Conservation (phyloP, 768 basidiomycete species). For the Kwoniella europaea region DNA sequence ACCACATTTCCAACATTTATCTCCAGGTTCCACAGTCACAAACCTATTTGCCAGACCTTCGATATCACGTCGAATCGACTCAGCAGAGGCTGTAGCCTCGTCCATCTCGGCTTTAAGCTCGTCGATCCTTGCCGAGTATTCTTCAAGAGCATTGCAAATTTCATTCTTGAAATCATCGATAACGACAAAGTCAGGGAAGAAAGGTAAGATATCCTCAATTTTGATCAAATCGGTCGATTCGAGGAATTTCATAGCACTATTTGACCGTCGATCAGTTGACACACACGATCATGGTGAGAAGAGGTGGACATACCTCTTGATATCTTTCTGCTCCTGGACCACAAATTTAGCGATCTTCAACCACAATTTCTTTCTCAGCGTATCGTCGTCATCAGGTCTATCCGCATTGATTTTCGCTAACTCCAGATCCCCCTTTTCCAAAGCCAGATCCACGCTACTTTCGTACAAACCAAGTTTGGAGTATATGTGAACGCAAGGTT, state of each 20-base stretch:
- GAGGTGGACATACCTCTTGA: conserved; percentile 80
- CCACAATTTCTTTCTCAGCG: conserved; percentile 91
- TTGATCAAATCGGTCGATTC: conserved; percentile 93
- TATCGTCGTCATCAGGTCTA: conserved; percentile 86
- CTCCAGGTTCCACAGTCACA: conserved; percentile 84
- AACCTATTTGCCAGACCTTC: conserved; percentile 82
- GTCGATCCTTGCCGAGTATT: conserved; percentile 90
- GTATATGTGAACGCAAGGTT: conserved; percentile 94
- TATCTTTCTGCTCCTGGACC: conserved; percentile 96
- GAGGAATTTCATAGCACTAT: conserved; percentile 93
- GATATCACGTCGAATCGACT: conserved; percentile 92
- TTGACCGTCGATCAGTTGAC: too few species aligned
- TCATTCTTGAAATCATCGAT: conserved; percentile 99
- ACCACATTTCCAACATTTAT: conserved; percentile 82
- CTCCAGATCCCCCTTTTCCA: conserved; percentile 92
- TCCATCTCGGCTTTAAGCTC: conserved; percentile 91
- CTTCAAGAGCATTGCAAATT: conserved; percentile 92
- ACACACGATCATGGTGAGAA: not conserved
- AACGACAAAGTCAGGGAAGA: conserved; percentile 99
- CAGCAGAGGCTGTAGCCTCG: conserved; percentile 87
- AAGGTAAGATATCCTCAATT: conserved; percentile 97
- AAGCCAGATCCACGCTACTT: conserved; percentile 90
- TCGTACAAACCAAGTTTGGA: conserved; percentile 97
- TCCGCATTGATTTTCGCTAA: conserved; percentile 94
- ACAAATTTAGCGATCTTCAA: conserved; percentile 98